Evolutionary conservation across 345 rosid genomes (phyloP).

Genomic region (Camelina hispida): DNA sequence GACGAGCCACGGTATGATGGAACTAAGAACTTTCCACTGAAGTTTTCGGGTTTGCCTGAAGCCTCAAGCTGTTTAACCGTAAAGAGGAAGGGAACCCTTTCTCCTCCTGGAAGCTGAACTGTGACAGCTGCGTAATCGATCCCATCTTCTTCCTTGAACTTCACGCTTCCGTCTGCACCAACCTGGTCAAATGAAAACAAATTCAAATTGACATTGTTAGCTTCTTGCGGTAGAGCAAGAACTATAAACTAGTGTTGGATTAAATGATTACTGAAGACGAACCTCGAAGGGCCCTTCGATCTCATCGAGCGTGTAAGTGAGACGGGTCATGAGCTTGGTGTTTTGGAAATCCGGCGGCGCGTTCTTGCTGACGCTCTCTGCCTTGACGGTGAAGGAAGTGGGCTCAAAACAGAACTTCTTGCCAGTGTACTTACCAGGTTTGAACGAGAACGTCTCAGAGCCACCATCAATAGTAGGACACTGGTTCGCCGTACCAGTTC

Average conservation of each 20-base stretch:
- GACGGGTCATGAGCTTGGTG: slow-evolving; percentile 97
- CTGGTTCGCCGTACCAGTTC: slow-evolving; percentile 92
- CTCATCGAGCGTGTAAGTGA: slow-evolving; percentile 95
- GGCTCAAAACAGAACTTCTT: slow-evolving; percentile 94
- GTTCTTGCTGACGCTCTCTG: slow-evolving; percentile 80
- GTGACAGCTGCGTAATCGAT: slow-evolving; percentile 95
- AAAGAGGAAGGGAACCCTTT: slow-evolving; percentile 92
- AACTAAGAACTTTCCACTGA: slow-evolving; percentile 75
- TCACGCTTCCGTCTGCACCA: slow-evolving; percentile 65
- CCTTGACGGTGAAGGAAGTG: slow-evolving; percentile 98
- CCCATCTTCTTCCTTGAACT: slow-evolving; percentile 90
- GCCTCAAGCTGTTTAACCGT: slow-evolving; percentile 88
- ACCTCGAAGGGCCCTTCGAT: slow-evolving; percentile 97
- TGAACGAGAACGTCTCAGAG: slow-evolving; percentile 69
- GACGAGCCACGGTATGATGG: slow-evolving; percentile 96
- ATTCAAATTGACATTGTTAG: neutral
- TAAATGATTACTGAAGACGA: neutral
- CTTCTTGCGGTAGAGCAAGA: slow-evolving; percentile 18
- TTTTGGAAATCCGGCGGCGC: slow-evolving; percentile 86
- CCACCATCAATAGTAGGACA: slow-evolving; percentile 90
- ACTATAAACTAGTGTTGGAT: neutral
- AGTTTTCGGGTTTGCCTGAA: slow-evolving; percentile 79
- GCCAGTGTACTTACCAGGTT: slow-evolving; percentile 81
- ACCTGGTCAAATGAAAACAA: slow-evolving; percentile 28
- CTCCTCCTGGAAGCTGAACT: slow-evolving; percentile 92